Evolutionary conservation across 306 rosid species (phyloP).

Genomic region (Senna siamea): DNA sequence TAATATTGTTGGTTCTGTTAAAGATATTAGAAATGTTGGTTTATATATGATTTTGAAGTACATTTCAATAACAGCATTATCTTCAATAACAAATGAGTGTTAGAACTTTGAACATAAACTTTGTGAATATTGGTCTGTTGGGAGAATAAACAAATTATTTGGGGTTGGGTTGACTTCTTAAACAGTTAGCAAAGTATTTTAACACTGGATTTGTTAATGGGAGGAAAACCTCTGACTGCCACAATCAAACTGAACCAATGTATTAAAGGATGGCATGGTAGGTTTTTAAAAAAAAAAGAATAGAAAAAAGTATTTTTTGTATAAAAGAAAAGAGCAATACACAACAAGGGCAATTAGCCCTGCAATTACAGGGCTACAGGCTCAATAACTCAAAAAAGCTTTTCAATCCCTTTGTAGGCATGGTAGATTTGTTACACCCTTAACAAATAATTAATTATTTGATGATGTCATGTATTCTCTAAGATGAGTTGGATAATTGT

Average conservation of each 20-base stretch:
- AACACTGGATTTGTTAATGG: not conserved
- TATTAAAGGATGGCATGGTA: not conserved
- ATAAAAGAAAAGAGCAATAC: too few relatives aligned
- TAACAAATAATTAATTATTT: not conserved
- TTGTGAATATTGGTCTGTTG: not conserved
- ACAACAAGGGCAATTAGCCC: too few relatives aligned
- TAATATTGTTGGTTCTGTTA: not conserved
- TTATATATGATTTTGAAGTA: not conserved
- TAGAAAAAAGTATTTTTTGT: too few relatives aligned
- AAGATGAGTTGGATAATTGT: not conserved
- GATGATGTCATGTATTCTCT: not conserved
- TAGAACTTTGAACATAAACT: constrained; percentile 5
- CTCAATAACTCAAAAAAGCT: too few relatives aligned
- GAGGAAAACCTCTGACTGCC: not conserved
- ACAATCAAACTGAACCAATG: not conserved
- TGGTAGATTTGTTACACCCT: not conserved
- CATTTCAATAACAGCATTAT: constrained; percentile 6
- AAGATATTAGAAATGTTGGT: constrained; percentile 12
- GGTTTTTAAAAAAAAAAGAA: too few relatives aligned
- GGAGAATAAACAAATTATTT: not conserved
- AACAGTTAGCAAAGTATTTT: not conserved
- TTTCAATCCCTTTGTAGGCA: too few relatives aligned
- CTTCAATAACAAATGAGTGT: not conserved
- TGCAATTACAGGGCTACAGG: too few relatives aligned
- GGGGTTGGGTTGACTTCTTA: constrained; percentile 9